These are phyloP conservation scores for Aureobasidium namibiae DNA, from an alignment of 2,329 filamentous ascomycete genomes.

Conservation along the genomic window DNA sequence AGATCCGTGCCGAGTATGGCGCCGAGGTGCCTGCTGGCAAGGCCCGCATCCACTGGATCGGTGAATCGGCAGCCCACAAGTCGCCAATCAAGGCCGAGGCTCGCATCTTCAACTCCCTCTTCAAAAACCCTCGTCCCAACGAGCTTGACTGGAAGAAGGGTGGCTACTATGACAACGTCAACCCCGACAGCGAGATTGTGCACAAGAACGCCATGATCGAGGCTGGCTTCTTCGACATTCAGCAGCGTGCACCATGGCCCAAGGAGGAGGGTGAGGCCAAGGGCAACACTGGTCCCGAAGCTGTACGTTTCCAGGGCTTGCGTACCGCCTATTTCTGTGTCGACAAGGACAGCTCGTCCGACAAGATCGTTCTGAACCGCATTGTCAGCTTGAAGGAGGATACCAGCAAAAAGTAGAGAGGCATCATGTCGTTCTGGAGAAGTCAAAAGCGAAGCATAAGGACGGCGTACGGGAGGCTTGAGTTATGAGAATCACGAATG, in stretches of 20 bases:
- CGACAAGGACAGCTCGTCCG: conserved; percentile 60
- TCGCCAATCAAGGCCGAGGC: conserved; percentile 59
- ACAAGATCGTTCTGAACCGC: conserved; percentile 79
- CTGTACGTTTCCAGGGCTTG: conserved; percentile 86
- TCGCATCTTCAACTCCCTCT: conserved; percentile 72
- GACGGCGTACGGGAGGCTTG: neutral
- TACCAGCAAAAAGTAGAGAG: conserved; percentile 50
- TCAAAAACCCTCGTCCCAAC: conserved; percentile 78
- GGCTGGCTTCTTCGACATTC: conserved; percentile 71
- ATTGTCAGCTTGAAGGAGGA: conserved; percentile 92
- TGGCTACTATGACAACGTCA: conserved; percentile 77
- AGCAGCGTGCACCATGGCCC: conserved; percentile 68
- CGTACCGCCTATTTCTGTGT: conserved; percentile 81
- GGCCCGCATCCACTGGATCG: conserved; percentile 78
- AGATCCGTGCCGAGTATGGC: conserved; percentile 58
- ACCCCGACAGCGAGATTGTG: conserved; percentile 74
- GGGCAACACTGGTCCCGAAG: conserved; percentile 50
- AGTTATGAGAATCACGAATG: conserved; percentile 1
- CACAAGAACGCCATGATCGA: conserved; percentile 74
- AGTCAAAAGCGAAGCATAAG: neutral
- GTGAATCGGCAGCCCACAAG: conserved; percentile 54
- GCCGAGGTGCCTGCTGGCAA: conserved; percentile 50
- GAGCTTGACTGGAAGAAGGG: conserved; percentile 59
- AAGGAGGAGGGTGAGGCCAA: conserved; percentile 63
- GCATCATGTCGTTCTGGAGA: neutral